Conservation (phyloP, 2,329 filamentous ascomycete genomes). For the Paecilomyces variotii region DNA sequence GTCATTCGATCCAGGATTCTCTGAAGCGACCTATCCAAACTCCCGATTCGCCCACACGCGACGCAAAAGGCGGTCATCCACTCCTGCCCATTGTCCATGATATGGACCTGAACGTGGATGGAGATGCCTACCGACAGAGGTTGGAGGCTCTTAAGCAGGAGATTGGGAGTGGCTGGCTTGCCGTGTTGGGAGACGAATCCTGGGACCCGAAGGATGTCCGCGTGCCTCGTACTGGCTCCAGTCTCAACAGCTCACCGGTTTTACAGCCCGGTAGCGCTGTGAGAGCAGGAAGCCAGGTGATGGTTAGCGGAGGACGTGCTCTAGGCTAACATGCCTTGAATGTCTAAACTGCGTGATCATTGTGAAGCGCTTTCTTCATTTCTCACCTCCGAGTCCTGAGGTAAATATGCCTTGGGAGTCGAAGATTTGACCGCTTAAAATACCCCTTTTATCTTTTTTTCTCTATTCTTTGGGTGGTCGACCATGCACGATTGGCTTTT, state of each 20-base stretch:
- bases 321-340: neutral
- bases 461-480: conserved; percentile 25
- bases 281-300: conserved; percentile 31
- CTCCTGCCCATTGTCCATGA: conserved; percentile 16
- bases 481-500: neutral
- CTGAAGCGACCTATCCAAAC: conserved; percentile 12
- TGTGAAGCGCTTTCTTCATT: neutral
- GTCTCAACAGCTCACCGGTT: conserved; percentile 22
- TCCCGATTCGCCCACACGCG: conserved; percentile 10
- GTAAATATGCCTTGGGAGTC: neutral
- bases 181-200: conserved; percentile 70
- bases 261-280: conserved; percentile 25
- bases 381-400: neutral
- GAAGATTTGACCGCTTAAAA: neutral
- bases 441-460: conserved; percentile 2
- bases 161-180: conserved; percentile 81
- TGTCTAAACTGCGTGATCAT: neutral
- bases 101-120: conserved; percentile 42
- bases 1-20: neutral
- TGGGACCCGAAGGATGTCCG: conserved; percentile 36
- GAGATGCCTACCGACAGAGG: conserved; percentile 77
- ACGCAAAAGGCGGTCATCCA: conserved; percentile 10
- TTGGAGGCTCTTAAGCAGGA: conserved; percentile 79
- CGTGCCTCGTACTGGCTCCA: conserved; percentile 20
- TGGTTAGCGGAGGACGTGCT: conserved; percentile 32